These are phyloP conservation scores for Botrytis paeoniae DNA, from an alignment of 2,329 filamentous ascomycete species.

Conservation along the genomic window DNA sequence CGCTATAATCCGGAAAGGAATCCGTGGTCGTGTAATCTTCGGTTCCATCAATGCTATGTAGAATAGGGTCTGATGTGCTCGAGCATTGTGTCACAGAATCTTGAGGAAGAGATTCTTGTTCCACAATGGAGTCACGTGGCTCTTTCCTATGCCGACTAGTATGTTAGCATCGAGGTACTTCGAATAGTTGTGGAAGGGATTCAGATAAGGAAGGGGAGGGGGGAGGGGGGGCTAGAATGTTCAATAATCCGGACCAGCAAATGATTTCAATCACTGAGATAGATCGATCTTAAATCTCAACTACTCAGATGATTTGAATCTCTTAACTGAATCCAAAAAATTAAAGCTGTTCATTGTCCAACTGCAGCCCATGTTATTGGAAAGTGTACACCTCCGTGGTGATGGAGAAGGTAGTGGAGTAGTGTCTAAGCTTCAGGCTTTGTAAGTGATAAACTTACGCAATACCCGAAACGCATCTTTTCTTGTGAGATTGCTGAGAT, in stretches of 20 bases:
- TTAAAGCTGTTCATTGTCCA: not conserved
- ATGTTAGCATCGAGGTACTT: not conserved
- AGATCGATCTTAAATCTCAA: not conserved
- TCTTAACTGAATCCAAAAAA: not conserved
- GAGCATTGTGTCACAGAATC: not conserved
- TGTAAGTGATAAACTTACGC: not conserved
- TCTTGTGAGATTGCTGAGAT: not conserved
- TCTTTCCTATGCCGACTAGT: not conserved
- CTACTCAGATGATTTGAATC: not conserved
- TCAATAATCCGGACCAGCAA: not conserved
- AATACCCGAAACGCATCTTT: not conserved
- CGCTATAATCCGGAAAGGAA: not conserved
- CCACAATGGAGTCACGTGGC: not conserved
- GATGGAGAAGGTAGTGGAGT: not conserved
- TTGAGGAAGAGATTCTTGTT: not conserved
- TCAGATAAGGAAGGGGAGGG: too few relatives aligned
- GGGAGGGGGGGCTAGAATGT: too few relatives aligned
- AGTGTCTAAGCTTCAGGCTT: not conserved
- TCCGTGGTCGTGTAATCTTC: not conserved
- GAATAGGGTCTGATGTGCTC: not conserved
- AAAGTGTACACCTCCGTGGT: not conserved
- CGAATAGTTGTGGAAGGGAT: not conserved
- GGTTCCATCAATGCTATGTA: not conserved
- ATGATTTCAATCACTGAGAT: too few relatives aligned
- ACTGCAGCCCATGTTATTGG: not conserved